Evolutionary conservation across 768 basidiomycete species (phyloP).

Genomic region (Boletus sensibilis): DNA sequence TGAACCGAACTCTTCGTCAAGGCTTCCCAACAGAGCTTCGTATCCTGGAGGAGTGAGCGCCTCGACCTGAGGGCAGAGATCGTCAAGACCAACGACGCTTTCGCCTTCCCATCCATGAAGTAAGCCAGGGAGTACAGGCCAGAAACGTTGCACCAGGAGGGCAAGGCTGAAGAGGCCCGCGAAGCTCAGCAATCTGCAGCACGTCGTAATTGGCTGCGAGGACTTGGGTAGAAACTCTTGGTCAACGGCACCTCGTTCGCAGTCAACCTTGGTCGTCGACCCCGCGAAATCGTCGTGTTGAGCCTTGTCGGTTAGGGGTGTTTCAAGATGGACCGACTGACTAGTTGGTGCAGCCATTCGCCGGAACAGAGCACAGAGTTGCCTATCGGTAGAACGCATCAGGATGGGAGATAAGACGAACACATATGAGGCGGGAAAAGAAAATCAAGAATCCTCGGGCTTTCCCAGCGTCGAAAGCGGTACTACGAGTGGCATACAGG

Average conservation of each 20-base stretch:
- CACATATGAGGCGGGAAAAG: not conserved
- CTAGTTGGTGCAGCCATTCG: not conserved
- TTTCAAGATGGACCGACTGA: not conserved
- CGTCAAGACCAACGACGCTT: not conserved
- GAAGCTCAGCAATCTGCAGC: not conserved
- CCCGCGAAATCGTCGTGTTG: not conserved
- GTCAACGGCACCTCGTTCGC: conserved; percentile 4
- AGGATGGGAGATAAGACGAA: not conserved
- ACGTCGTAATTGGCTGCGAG: not conserved
- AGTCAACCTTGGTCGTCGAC: conserved; percentile 9
- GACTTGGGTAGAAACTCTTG: not conserved
- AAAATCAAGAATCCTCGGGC: not conserved
- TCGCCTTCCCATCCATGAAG: not conserved
- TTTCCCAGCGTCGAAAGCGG: not conserved
- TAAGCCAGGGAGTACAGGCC: not conserved
- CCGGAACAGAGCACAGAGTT: conserved; percentile 5
- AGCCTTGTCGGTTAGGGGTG: conserved; percentile 1
- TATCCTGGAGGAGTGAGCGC: conserved; percentile 16
- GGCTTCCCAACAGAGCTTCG: conserved; percentile 16
- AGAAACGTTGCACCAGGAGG: conserved; percentile 8
- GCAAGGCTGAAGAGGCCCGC: conserved; percentile 10
- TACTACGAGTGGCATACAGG: not conserved
- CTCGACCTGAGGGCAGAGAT: conserved; percentile 30
- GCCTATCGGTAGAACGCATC: conserved; percentile 8
- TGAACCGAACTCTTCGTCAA: conserved; percentile 26